A percentile compares a stretch with the other conserved stretches of the same genome.
Evolutionary conservation across 192 early-diverging fungal genomes (phyloP).

Genomic region (Kickxella alabastrina): DNA sequence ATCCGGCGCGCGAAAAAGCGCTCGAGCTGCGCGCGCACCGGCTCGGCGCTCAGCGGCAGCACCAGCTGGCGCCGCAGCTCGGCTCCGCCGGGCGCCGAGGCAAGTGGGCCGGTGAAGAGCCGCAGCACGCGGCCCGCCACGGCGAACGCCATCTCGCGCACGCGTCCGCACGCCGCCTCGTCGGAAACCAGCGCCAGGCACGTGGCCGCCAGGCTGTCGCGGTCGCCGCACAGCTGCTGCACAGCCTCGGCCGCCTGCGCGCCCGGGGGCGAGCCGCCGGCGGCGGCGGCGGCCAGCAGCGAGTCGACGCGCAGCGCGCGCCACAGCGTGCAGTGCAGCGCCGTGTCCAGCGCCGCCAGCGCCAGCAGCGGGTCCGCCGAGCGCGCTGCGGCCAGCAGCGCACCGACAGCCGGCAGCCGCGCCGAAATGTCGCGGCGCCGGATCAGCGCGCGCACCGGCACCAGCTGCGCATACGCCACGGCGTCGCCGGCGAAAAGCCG

Average conservation of each 20-base stretch:
- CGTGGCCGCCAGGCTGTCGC: slow-evolving; percentile 13
- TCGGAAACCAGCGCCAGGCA: slow-evolving; percentile 25
- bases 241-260: too few relatives aligned
- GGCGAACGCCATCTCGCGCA: slow-evolving; percentile 42
- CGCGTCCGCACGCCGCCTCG: slow-evolving; percentile 2
- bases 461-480: slow-evolving; percentile 21
- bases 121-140: slow-evolving; percentile 21
- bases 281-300: slow-evolving; percentile 6
- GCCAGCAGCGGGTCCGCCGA: slow-evolving; percentile 8
- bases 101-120: slow-evolving; percentile 26
- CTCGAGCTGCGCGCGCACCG: slow-evolving; percentile 9
- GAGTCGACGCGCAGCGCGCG: slow-evolving; percentile 18
- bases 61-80: slow-evolving; percentile 9
- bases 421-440: slow-evolving; percentile 21
- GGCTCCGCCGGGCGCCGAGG: background rate
- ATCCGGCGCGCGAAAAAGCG: slow-evolving; percentile 21
- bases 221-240: slow-evolving; percentile 10
- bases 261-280: too few relatives aligned
- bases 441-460: slow-evolving; percentile 25
- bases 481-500: slow-evolving; percentile 12
- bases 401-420: background rate
- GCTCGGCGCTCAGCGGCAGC: slow-evolving; percentile 2
- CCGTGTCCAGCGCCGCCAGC: slow-evolving; percentile 25
- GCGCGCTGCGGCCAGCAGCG: background rate
- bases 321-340: slow-evolving; percentile 41